Evolutionary conservation across 2,329 filamentous ascomycete genomes (phyloP), one percentile per base, ranked within the genome.

Genomic region (Rutstroemia sp.): DNA sequence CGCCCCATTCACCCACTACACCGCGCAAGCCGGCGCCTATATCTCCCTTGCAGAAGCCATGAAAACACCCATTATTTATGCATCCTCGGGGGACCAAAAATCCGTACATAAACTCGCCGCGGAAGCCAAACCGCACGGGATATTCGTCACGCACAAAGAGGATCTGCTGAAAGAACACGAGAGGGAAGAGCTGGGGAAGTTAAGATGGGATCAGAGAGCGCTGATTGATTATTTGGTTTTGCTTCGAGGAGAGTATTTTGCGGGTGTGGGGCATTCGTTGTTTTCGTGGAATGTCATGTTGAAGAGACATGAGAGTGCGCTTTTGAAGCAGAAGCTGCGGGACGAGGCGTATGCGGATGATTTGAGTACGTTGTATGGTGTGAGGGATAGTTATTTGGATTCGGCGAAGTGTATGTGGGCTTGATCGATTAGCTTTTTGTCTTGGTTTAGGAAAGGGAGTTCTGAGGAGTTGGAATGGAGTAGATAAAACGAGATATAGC

Each of bases 141-240:
- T 76, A 12, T 70, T 65, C 17, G 72, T 78, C 1, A 71, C 76
- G 2, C 68, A 69, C 34, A 78, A 78, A 64, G 61, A 68, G 12
- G 72, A 76, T 48, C 61, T 79, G 1, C 68, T 79, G 4, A 57
- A 59, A 0, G 73, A 76, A 47, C 60, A 57, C 8, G 59, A 60
- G 19, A 61, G 68, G 2, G 60, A 60, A 5, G 59, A 59, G n/a
- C 64, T 79, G 4, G 49, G 68, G 6, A 46, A 48, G n/a, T 60
- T 78, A 47, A 72, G 64, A 9, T 77, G 72, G 72, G 76, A 79
- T 61, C 77, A 80, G 67, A 71, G 73, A 53, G 73, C 72, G 0
- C 64, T 79, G 25, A 72, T 79, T 5, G 78, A 81, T 65, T 78
- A 75, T 63, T 72, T 79, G 62, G 71, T 80, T 4, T 63, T 79